Percentiles rank a stretch among this genome's conserved stretches.
Evolutionary conservation across 1,284 basidiomycete genomes (phyloP).

Genomic region (Ganoderma lingzhi): DNA sequence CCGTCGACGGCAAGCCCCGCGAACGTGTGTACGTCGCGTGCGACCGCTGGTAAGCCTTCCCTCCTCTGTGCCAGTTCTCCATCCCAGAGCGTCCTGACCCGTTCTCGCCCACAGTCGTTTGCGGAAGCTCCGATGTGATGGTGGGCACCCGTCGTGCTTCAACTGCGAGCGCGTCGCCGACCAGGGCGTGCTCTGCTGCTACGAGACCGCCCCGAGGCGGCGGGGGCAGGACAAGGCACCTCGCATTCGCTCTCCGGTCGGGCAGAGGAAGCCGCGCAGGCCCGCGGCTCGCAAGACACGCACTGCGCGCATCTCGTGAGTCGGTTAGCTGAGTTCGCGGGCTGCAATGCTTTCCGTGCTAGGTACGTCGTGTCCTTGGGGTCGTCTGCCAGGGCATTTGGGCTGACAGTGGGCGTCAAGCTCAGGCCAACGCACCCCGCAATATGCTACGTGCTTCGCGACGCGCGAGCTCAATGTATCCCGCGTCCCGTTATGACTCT

Average conservation of each 20-base stretch:
- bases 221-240: constrained; percentile 33
- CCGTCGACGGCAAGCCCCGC: constrained; percentile 30
- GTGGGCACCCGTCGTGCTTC: constrained; percentile 35
- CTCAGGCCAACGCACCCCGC: background rate
- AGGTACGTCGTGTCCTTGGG: background rate
- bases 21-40: constrained; percentile 31
- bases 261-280: constrained; percentile 21
- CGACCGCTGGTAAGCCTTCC: constrained; percentile 26
- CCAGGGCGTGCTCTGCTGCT: constrained; percentile 23
- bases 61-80: background rate
- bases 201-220: constrained; percentile 25
- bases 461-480: background rate
- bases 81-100: background rate
- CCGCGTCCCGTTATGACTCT: background rate
- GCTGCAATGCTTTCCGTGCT: background rate
- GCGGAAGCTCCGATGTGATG: constrained; percentile 41
- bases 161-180: constrained; percentile 32
- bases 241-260: constrained; percentile 30
- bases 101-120: constrained; percentile 15
- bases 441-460: background rate
- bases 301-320: background rate
- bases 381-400: background rate
- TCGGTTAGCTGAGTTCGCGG: background rate
- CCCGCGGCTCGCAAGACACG: constrained; percentile 9
- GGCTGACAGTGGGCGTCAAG: background rate